Conservation (phyloP, 2,329 filamentous ascomycete species). For the Monosporascus sp. region DNA sequence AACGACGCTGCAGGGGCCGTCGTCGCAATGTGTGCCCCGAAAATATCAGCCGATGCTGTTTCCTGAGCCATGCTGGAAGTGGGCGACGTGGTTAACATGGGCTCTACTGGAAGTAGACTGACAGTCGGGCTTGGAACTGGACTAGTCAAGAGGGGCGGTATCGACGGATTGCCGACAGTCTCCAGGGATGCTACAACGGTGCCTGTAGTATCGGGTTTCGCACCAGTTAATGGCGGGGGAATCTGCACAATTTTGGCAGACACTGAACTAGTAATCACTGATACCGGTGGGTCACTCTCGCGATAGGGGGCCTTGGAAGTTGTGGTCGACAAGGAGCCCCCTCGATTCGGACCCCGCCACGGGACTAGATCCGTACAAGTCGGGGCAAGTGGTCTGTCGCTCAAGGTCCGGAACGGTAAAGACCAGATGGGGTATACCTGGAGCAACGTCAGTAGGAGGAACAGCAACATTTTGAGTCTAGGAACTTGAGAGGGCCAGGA, state of each 20-base stretch:
- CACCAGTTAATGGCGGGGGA: conserved; percentile 22
- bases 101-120: conserved; percentile 20
- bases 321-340: conserved; percentile 10
- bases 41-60: conserved; percentile 42
- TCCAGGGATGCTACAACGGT: conserved; percentile 28
- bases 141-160: conserved; percentile 23
- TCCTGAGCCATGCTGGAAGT: conserved; percentile 20
- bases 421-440: conserved; percentile 18
- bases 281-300: conserved; percentile 21
- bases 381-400: conserved; percentile 2
- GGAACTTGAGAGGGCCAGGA: conserved; percentile 1
- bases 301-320: conserved; percentile 9
- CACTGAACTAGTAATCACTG: conserved; percentile 26
- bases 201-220: conserved; percentile 28
- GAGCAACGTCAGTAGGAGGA: conserved; percentile 22
- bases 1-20: conserved; percentile 47
- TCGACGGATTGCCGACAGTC: conserved; percentile 17
- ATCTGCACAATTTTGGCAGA: conserved; percentile 30
- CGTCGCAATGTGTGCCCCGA: conserved; percentile 49
- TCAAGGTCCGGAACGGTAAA: conserved; percentile 10
- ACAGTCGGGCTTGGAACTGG: conserved; percentile 34
- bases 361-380: conserved; percentile 1
- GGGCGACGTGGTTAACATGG: conserved; percentile 10
- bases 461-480: conserved; percentile 16
- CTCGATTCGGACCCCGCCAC: conserved; percentile 6